Evolutionary conservation across 148 eudicot species (phyloP).

Genomic region (Amaranthus palmeri): DNA sequence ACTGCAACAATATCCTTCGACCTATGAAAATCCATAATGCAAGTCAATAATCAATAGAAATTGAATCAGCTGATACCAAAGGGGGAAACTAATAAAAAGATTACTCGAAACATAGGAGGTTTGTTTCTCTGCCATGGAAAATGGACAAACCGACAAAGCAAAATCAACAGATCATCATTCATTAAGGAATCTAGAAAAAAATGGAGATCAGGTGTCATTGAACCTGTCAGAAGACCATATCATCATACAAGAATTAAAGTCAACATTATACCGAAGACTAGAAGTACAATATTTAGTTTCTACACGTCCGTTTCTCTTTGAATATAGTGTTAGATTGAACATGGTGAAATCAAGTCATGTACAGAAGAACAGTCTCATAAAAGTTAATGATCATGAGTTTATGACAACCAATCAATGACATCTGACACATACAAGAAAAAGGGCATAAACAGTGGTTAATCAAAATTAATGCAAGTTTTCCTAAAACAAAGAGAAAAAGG

Average conservation of each 20-base stretch:
- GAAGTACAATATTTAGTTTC: slow-evolving; percentile 3
- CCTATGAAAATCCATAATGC: slow-evolving; percentile 41
- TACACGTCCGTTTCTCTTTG: not conserved
- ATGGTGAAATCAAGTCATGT: not conserved
- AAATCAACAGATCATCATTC: not conserved
- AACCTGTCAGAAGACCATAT: not conserved
- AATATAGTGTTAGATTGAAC: not conserved
- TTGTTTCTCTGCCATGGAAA: not conserved
- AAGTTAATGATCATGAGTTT: not conserved
- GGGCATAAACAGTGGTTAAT: not conserved
- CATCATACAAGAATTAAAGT: slow-evolving; percentile 1
- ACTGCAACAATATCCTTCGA: slow-evolving; percentile 82
- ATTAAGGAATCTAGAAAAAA: not conserved
- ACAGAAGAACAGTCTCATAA: not conserved
- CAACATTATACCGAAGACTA: not conserved
- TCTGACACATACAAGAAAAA: not conserved
- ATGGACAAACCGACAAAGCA: not conserved
- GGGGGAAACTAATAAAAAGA: not conserved
- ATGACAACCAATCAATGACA: not conserved
- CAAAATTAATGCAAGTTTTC: not conserved
- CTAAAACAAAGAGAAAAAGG: not conserved
- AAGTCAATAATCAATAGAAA: slow-evolving; percentile 4
- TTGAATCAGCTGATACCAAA: slow-evolving; percentile 1
- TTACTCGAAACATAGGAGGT: not conserved
- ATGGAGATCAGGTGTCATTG: not conserved